These are phyloP conservation scores for Bipolaris victoriae DNA, from an alignment of 2,329 filamentous ascomycete genomes.

Conservation along the genomic window DNA sequence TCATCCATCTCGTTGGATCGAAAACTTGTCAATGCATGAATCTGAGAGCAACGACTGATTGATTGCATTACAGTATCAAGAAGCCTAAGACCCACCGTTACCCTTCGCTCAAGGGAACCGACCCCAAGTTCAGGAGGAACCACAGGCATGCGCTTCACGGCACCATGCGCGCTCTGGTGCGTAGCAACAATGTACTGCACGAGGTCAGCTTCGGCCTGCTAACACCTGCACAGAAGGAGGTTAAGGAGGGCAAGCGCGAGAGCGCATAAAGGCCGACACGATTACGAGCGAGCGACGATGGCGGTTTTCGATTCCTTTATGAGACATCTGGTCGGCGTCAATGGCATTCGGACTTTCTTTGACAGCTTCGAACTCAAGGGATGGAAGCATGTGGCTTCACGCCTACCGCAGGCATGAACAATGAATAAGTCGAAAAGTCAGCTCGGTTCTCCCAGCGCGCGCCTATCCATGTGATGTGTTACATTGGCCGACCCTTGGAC, in stretches of 20 bases:
- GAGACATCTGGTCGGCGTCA: conserved; percentile 51
- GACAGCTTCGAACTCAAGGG: conserved; percentile 45
- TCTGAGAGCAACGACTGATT: conserved; percentile 26
- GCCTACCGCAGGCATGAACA: conserved; percentile 46
- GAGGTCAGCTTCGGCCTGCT: conserved; percentile 20
- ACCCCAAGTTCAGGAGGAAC: conserved; percentile 99
- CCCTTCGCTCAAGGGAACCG: conserved; percentile 96
- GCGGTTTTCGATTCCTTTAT: conserved; percentile 48
- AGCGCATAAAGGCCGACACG: conserved; percentile 66
- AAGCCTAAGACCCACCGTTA: conserved; percentile 99
- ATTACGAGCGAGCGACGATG: conserved; percentile 42
- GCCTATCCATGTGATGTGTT: conserved; percentile 30
- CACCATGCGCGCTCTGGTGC: conserved; percentile 96
- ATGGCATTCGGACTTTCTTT: conserved; percentile 50
- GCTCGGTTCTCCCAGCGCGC: conserved; percentile 28
- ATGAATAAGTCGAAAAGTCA: conserved; percentile 48
- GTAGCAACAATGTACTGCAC: conserved; percentile 46
- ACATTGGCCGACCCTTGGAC: conserved; percentile 10
- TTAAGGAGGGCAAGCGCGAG: conserved; percentile 94
- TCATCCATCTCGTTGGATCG: neutral
- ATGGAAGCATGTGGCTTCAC: conserved; percentile 38
- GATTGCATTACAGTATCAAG: conserved; percentile 78
- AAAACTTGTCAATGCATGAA: neutral
- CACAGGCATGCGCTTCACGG: conserved; percentile 99
- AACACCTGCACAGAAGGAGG: conserved; percentile 77